Evolutionary conservation across 1,139 yeast genomes (phyloP).

Genomic region (Arxiozyma telluris): DNA sequence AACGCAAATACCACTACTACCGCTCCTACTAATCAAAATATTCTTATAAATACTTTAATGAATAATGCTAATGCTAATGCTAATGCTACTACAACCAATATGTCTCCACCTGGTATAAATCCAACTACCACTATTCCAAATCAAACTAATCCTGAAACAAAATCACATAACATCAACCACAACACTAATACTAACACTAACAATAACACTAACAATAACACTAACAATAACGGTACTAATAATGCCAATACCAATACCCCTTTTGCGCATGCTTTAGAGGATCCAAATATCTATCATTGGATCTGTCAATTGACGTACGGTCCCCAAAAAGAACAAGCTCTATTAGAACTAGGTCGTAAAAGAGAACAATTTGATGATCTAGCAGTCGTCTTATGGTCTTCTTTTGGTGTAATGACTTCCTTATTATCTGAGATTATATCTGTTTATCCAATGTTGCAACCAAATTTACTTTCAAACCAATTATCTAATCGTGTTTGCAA

Average conservation of each 20-base stretch:
- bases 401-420: conserved; percentile 94
- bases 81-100: background rate
- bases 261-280: conserved; percentile 54
- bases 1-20: background rate
- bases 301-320: conserved; percentile 83
- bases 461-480: conserved; percentile 76
- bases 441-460: conserved; percentile 81
- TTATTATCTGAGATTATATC: conserved; percentile 80
- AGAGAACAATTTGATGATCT: conserved; percentile 91
- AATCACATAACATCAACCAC: background rate
- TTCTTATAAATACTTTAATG: conserved; percentile 1
- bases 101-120: background rate
- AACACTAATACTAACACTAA: background rate
- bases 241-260: conserved; percentile 1
- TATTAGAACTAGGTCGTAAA: conserved; percentile 83
- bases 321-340: conserved; percentile 83
- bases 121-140: background rate
- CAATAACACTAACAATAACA: background rate
- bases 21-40: background rate
- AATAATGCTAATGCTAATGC: background rate
- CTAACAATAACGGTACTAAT: background rate
- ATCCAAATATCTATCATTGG: conserved; percentile 85
- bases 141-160: background rate
- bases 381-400: conserved; percentile 89
- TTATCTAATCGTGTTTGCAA: conserved; percentile 93